Conservation (phyloP, 345 rosid species). For the Eucalyptus curtisii region DNA sequence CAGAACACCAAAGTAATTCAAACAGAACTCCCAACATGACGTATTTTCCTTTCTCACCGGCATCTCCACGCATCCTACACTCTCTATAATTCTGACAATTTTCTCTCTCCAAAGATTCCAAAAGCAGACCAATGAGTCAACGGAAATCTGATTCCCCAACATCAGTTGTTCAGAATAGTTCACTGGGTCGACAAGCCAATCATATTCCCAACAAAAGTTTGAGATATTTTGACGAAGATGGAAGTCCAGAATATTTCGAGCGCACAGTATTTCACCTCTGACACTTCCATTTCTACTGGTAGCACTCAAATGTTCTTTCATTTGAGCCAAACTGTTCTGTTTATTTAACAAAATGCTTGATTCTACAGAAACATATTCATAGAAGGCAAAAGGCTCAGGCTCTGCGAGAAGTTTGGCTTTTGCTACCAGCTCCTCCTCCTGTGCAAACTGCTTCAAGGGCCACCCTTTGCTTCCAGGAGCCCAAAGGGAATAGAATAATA, state of each 20-base stretch:
- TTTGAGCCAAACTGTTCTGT: background rate
- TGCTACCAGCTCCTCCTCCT: constrained; percentile 14
- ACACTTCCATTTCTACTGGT: constrained; percentile 8
- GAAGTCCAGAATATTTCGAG: constrained; percentile 25
- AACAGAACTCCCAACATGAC: constrained; percentile 22
- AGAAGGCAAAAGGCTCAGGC: constrained; percentile 3
- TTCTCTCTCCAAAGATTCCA: constrained; percentile 35
- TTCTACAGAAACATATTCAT: constrained; percentile 11
- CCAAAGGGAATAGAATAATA: constrained; percentile 33
- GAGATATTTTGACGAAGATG: constrained; percentile 2
- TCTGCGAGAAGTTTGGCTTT: constrained; percentile 23
- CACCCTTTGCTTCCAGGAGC: constrained; percentile 24
- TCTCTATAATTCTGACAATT: constrained; percentile 6
- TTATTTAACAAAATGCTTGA: constrained; percentile 8
- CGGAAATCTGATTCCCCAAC: background rate
- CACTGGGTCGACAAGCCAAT: background rate
- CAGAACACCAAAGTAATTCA: constrained; percentile 35
- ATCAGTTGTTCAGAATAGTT: background rate
- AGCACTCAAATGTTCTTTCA: constrained; percentile 12
- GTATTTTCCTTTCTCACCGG: background rate
- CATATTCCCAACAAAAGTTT: constrained; percentile 12
- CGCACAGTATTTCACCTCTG: constrained; percentile 20
- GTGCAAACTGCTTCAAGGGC: constrained; percentile 25
- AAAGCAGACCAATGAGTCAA: constrained; percentile 18
- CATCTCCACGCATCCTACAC: background rate